Percentiles rank a stretch among this genome's conserved stretches.
phyloP scores from a whole-genome alignment of 2,329 filamentous ascomycete species.

The Hypoxylon sp. region DNA sequence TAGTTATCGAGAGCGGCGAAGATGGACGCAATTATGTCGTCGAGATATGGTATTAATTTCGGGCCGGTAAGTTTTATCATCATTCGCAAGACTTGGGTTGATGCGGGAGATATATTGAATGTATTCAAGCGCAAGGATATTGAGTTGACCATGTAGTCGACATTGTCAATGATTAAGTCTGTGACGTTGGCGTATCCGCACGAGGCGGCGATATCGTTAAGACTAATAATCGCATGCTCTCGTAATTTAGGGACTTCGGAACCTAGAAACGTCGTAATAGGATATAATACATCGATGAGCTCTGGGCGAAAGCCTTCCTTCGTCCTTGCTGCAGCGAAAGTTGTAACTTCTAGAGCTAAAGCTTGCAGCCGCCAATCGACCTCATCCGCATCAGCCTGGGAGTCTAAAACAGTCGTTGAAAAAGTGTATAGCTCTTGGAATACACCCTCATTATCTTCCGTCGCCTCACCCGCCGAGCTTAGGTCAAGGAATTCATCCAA shows the following conservation, averaged over 20 bases:
- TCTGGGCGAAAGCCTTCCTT: constrained; percentile 78
- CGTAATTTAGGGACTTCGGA: constrained; percentile 74
- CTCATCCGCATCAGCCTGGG: constrained; percentile 58
- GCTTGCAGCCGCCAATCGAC: constrained; percentile 78
- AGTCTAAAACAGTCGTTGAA: constrained; percentile 69
- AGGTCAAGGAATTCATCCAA: constrained; percentile 74
- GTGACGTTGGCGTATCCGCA: constrained; percentile 80
- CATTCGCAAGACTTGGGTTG: constrained; percentile 90
- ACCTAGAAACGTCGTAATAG: constrained; percentile 86
- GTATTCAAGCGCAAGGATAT: constrained; percentile 89
- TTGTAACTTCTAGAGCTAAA: constrained; percentile 81
- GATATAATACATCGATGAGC: constrained; percentile 90
- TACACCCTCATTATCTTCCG: constrained; percentile 56
- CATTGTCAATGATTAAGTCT: constrained; percentile 86
- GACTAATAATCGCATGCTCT: constrained; percentile 80
- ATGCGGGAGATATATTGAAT: constrained; percentile 90
- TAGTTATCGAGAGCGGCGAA: constrained; percentile 95
- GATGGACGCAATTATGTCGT: constrained; percentile 89
- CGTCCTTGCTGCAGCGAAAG: constrained; percentile 75
- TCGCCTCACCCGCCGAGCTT: constrained; percentile 50
- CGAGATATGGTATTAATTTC: constrained; percentile 82
- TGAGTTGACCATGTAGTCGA: constrained; percentile 95
- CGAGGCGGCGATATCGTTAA: constrained; percentile 79
- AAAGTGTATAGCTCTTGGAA: constrained; percentile 75
- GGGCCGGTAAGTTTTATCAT: constrained; percentile 90